Evolutionary conservation across 805 yeast species (phyloP).

Genomic region (Wickerhamomyces ciferrii): DNA sequence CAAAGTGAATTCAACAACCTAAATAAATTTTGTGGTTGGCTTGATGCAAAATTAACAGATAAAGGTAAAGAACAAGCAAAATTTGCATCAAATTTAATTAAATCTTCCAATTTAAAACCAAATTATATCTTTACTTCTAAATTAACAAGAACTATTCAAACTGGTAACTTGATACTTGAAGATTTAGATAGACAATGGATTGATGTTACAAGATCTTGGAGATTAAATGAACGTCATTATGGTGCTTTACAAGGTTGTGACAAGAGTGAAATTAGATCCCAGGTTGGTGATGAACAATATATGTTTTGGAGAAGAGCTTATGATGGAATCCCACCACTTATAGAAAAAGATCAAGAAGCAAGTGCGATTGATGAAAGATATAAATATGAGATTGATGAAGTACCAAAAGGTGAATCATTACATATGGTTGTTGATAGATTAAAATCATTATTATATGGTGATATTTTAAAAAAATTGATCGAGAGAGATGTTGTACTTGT

Average conservation of each 20-base stretch:
- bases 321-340: slow-evolving; percentile 62
- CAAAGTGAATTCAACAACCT: slow-evolving; percentile 76
- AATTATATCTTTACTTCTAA: slow-evolving; percentile 67
- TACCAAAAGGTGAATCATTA: slow-evolving; percentile 73
- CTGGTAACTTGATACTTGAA: slow-evolving; percentile 61
- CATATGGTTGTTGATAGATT: slow-evolving; percentile 66
- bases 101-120: slow-evolving; percentile 42
- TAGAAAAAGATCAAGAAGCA: slow-evolving; percentile 32
- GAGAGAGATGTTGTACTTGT: slow-evolving; percentile 54
- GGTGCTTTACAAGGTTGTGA: slow-evolving; percentile 78
- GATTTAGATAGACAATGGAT: slow-evolving; percentile 47
- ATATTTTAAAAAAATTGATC: slow-evolving; percentile 42
- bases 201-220: slow-evolving; percentile 64
- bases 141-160: slow-evolving; percentile 68
- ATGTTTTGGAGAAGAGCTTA: slow-evolving; percentile 78
- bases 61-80: slow-evolving; percentile 66
- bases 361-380: slow-evolving; percentile 27
- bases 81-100: slow-evolving; percentile 56
- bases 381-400: slow-evolving; percentile 29
- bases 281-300: slow-evolving; percentile 69
- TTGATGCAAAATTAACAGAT: slow-evolving; percentile 64
- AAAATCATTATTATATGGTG: slow-evolving; percentile 50
- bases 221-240: slow-evolving; percentile 80
- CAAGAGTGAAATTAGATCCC: slow-evolving; percentile 57
- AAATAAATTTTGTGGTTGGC: slow-evolving; percentile 83